A percentile compares a stretch with the other conserved stretches of the same genome.
Conservation (phyloP, 345 rosid genomes). For the Citrus medica region DNA sequence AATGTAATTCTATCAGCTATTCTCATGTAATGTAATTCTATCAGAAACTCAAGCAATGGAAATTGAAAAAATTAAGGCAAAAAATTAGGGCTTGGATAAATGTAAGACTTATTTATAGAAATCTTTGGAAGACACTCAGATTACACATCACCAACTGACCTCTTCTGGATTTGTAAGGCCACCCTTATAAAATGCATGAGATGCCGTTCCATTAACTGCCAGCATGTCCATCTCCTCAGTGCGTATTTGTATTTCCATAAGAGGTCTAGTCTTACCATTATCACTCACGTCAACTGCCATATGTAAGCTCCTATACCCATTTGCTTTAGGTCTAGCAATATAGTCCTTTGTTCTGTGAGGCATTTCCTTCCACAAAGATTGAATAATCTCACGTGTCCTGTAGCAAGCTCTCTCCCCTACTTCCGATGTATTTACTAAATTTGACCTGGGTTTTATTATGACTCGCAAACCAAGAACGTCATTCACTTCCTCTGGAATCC, state of each 20-base stretch:
- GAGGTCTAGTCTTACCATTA: constrained; percentile 50
- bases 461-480: constrained; percentile 84
- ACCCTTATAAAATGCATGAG: constrained; percentile 86
- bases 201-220: constrained; percentile 83
- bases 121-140: not conserved
- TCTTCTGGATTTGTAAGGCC: constrained; percentile 88
- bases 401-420: constrained; percentile 69
- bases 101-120: not conserved
- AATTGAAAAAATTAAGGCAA: not conserved
- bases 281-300: constrained; percentile 93
- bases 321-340: constrained; percentile 69
- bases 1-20: not conserved
- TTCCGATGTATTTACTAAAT: constrained; percentile 22
- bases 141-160: constrained; percentile 44
- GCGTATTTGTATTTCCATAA: constrained; percentile 91
- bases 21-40: not conserved
- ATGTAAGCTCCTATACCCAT: constrained; percentile 87
- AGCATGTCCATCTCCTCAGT: constrained; percentile 76
- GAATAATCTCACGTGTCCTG: constrained; percentile 56
- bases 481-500: constrained; percentile 82
- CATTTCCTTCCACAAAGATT: constrained; percentile 74
- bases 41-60: not conserved
- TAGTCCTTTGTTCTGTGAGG: constrained; percentile 85
- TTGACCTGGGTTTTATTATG: constrained; percentile 52
- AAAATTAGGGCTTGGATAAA: not conserved